Percentiles rank a stretch among this genome's conserved stretches.
Evolutionary conservation across 1,139 yeast species (phyloP).

Genomic region (Geotrichum macrosporum): DNA sequence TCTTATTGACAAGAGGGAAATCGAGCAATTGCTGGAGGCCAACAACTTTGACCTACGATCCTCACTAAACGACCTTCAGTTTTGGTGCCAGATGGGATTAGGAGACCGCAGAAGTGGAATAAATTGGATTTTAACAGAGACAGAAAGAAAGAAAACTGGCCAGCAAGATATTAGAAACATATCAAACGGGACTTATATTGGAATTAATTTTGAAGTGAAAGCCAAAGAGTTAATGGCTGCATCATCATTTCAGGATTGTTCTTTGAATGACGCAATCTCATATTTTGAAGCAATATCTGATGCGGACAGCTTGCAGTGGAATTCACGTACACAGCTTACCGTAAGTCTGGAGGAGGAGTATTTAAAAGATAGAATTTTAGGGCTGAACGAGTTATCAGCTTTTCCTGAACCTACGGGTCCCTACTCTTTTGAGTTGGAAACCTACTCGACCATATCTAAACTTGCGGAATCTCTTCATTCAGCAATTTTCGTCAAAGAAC

Average conservation of each 20-base stretch:
- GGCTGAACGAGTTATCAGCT: constrained; percentile 21
- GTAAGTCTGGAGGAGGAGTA: constrained; percentile 14
- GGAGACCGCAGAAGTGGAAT: constrained; percentile 32
- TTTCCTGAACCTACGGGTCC: constrained; percentile 21
- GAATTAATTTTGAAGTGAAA: neutral
- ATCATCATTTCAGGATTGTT: no score
- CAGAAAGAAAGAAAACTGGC: constrained; percentile 23
- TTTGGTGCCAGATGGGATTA: constrained; percentile 46
- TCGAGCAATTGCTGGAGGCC: constrained; percentile 40
- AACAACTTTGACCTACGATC: constrained; percentile 51
- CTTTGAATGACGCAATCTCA: neutral
- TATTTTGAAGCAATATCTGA: constrained; percentile 22
- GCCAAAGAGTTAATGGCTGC: no score
- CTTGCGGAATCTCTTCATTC: no score
- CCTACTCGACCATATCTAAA: constrained; percentile 13
- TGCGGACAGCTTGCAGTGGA: constrained; percentile 25
- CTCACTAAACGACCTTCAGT: constrained; percentile 54
- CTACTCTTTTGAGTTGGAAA: constrained; percentile 24
- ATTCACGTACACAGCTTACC: constrained; percentile 20
- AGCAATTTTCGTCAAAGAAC: no score
- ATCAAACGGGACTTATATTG: constrained; percentile 27
- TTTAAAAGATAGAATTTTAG: constrained; percentile 20
- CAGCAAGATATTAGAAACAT: constrained; percentile 25
- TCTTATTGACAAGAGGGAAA: constrained; percentile 36
- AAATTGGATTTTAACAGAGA: constrained; percentile 34